Evolutionary conservation across 805 yeast genomes (phyloP).

Genomic region (Blastobotrys mokoenaii): DNA sequence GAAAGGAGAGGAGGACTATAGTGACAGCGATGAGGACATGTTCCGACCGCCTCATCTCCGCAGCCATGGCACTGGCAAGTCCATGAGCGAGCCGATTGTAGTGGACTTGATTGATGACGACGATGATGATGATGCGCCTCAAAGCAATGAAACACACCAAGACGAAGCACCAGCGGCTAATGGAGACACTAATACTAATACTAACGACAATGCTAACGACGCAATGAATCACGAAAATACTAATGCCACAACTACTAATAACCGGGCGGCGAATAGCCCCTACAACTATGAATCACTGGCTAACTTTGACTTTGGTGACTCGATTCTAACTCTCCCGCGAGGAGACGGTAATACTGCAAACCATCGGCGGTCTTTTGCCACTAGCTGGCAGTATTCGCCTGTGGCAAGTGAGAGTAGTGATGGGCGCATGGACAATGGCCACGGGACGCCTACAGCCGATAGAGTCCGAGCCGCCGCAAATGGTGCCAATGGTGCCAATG

Average conservation of each 20-base stretch:
- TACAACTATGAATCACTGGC: background rate
- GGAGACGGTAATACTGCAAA: no score
- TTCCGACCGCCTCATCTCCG: background rate
- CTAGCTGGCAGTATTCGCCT: no score
- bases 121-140: background rate
- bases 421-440: no score
- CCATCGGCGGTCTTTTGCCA: no score
- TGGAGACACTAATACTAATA: slow-evolving; percentile 3
- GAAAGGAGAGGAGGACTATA: slow-evolving; percentile 2
- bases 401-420: no score
- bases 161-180: background rate
- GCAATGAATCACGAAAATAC: no score
- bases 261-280: background rate
- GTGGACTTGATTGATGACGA: slow-evolving; percentile 2
- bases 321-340: no score
- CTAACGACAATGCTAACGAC: background rate
- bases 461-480: no score
- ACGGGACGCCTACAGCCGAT: no score
- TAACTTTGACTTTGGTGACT: background rate
- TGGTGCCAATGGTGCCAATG: no score
- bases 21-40: slow-evolving; percentile 7
- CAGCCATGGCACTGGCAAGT: background rate
- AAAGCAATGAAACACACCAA: background rate
- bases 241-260: background rate
- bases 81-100: background rate